Evolutionary conservation across 495 filamentous ascomycete species (phyloP).

Genomic region (Lichenothelia convexa): DNA sequence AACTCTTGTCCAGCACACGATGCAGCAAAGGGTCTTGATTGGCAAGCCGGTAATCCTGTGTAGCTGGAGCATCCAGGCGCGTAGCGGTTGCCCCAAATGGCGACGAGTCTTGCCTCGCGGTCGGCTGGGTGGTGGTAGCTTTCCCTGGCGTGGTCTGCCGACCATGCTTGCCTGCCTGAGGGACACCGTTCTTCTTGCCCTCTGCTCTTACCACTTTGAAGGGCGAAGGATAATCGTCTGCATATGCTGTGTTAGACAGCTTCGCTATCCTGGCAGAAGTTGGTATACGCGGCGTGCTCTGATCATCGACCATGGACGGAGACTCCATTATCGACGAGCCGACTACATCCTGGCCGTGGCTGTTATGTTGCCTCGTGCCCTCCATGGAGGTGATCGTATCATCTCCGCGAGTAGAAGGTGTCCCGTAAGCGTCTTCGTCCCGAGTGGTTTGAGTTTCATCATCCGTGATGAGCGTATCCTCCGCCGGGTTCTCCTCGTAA

Average conservation of each 20-base stretch:
- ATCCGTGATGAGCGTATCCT: slow-evolving; percentile 25
- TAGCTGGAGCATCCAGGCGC: slow-evolving; percentile 7
- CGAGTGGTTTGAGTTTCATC: slow-evolving; percentile 27
- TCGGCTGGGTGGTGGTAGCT: slow-evolving; percentile 35
- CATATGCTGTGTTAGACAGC: slow-evolving; percentile 23
- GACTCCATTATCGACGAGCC: slow-evolving; percentile 11
- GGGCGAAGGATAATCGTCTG: slow-evolving; percentile 46
- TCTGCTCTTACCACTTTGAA: slow-evolving; percentile 49
- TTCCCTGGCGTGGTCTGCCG: slow-evolving; percentile 27
- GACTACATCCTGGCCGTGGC: no score
- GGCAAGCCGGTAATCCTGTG: slow-evolving; percentile 1
- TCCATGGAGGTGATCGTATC: slow-evolving; percentile 10
- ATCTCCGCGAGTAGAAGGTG: slow-evolving; percentile 26
- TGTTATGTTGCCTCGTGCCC: slow-evolving; percentile 9
- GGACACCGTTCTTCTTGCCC: slow-evolving; percentile 22
- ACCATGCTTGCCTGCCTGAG: slow-evolving; percentile 1
- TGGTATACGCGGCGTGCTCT: slow-evolving; percentile 18
- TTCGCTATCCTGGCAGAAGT: slow-evolving; percentile 17
- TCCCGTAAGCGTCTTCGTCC: slow-evolving; percentile 35
- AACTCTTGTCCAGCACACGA: slow-evolving; percentile 78
- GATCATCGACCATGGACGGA: slow-evolving; percentile 23
- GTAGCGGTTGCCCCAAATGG: slow-evolving; percentile 19
- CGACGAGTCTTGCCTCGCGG: slow-evolving; percentile 15
- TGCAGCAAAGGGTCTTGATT: slow-evolving; percentile 61
- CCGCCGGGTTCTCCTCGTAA: slow-evolving; percentile 61